Conservation (phyloP, 345 rosid genomes). For the Murraya paniculata region DNA sequence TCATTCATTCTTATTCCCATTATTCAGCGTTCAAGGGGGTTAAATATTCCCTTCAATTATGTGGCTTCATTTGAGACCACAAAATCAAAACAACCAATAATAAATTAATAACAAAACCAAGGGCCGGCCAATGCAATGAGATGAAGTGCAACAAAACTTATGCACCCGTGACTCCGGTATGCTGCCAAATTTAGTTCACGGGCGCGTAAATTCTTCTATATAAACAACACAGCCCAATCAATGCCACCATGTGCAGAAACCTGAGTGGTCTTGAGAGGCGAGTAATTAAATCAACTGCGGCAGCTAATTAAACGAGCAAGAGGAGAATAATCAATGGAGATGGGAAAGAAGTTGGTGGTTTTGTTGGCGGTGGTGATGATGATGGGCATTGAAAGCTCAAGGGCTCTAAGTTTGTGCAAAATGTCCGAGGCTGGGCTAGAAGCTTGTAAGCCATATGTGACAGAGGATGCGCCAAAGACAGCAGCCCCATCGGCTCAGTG, state of each 20-base stretch:
- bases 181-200: conserved; percentile 36
- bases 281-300: background rate
- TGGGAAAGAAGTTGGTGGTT: background rate
- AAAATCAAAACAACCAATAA: background rate
- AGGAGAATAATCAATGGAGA: background rate
- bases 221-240: background rate
- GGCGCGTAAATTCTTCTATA: conserved; percentile 15
- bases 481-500: conserved; percentile 48
- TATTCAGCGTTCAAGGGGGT: too few species aligned
- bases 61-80: conserved; percentile 4
- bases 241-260: background rate
- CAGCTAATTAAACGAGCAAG: background rate
- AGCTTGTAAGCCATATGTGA: conserved; percentile 68
- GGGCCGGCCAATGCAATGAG: background rate
- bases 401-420: conserved; percentile 43
- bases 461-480: conserved; percentile 33
- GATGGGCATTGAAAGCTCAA: conserved; percentile 16
- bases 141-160: background rate
- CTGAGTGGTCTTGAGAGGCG: background rate
- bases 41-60: background rate
- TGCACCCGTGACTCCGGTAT: conserved; percentile 23
- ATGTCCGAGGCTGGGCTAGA: conserved; percentile 39
- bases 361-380: conserved; percentile 7
- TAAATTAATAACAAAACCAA: background rate
- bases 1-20: too few species aligned